phyloP scores from a whole-genome alignment of 129 eudicot species.

The Lonicera japonica region DNA sequence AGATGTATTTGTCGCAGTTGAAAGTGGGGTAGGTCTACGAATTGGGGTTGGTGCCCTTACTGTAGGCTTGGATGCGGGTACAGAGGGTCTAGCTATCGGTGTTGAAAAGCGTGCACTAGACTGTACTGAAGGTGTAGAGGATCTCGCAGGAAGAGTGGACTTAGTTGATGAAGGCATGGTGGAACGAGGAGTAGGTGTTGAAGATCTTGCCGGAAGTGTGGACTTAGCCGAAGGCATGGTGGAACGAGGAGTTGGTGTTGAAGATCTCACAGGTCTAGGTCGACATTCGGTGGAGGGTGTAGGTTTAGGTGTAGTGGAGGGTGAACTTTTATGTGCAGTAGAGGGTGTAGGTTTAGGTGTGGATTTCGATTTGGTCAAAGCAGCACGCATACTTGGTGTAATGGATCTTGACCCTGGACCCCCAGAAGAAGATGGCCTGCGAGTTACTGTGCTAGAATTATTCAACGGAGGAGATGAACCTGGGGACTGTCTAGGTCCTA shows the following conservation, averaged over 20 bases:
- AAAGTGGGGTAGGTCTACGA: slow-evolving; percentile 46
- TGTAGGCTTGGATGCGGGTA: slow-evolving; percentile 45
- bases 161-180: slow-evolving; percentile 28
- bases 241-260: slow-evolving; percentile 61
- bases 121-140: slow-evolving; percentile 62
- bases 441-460: slow-evolving; percentile 44
- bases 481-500: slow-evolving; percentile 46
- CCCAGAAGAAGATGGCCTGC: slow-evolving; percentile 77
- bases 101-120: slow-evolving; percentile 68
- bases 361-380: slow-evolving; percentile 24
- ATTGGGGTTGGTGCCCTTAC: slow-evolving; percentile 75
- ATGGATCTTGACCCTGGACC: slow-evolving; percentile 67
- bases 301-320: slow-evolving; percentile 37
- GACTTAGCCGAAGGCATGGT: no score
- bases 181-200: slow-evolving; percentile 56
- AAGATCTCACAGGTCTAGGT: slow-evolving; percentile 54
- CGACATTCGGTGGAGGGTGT: slow-evolving; percentile 36
- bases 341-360: slow-evolving; percentile 39
- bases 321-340: slow-evolving; percentile 41
- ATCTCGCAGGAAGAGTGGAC: slow-evolving; percentile 36
- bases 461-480: slow-evolving; percentile 52
- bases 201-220: slow-evolving; percentile 69
- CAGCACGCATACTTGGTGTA: slow-evolving; percentile 73
- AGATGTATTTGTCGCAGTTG: slow-evolving; percentile 39
- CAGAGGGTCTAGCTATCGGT: slow-evolving; percentile 53